Conservation (phyloP, 2,329 filamentous ascomycete genomes). For the Lachnellula arida region DNA sequence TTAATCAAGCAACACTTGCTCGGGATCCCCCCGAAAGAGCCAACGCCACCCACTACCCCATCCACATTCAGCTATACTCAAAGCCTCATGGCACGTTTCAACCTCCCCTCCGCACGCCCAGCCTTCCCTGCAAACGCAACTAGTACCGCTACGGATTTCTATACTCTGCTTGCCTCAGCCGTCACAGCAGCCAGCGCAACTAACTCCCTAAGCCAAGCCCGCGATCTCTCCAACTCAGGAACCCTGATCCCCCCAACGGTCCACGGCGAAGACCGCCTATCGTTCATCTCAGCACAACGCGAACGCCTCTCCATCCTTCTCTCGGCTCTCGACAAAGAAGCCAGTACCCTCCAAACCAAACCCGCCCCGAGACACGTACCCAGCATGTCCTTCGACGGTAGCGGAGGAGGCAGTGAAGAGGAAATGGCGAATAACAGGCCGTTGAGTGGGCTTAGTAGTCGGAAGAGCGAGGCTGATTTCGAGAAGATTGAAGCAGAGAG, state of each 20-base stretch:
- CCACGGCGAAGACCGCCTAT: slow-evolving; percentile 61
- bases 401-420: slow-evolving; percentile 28
- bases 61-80: slow-evolving; percentile 64
- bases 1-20: slow-evolving; percentile 70
- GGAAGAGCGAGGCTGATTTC: slow-evolving; percentile 82
- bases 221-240: slow-evolving; percentile 51
- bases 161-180: slow-evolving; percentile 69
- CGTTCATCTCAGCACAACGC: slow-evolving; percentile 73
- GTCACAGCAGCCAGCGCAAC: slow-evolving; percentile 47
- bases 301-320: slow-evolving; percentile 72
- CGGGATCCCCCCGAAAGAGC: slow-evolving; percentile 61
- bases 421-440: slow-evolving; percentile 26
- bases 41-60: slow-evolving; percentile 41
- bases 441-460: slow-evolving; percentile 64
- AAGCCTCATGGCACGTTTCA: slow-evolving; percentile 78
- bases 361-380: slow-evolving; percentile 16
- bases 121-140: slow-evolving; percentile 38
- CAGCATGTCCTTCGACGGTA: slow-evolving; percentile 28
- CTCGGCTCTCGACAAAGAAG: slow-evolving; percentile 75
- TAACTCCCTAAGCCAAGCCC: slow-evolving; percentile 28
- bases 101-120: slow-evolving; percentile 66
- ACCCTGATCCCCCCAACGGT: slow-evolving; percentile 69
- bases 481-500: slow-evolving; percentile 81
- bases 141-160: slow-evolving; percentile 60
- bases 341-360: slow-evolving; percentile 49